phyloP scores from a whole-genome alignment of 768 basidiomycete species.

The Grammothele lineata region DNA sequence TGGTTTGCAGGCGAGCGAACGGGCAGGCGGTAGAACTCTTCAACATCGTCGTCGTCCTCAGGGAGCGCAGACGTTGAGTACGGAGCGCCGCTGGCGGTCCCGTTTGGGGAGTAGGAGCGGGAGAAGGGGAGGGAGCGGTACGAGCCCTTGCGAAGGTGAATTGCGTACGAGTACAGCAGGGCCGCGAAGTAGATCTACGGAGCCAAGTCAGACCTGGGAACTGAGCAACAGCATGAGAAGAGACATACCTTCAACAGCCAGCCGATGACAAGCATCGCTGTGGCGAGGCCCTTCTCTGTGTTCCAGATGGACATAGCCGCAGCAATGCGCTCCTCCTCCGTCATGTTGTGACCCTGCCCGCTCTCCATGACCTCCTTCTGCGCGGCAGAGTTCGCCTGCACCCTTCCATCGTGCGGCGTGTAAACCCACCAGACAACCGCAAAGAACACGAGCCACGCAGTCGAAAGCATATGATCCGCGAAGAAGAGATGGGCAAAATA shows the following conservation, averaged over 20 bases:
- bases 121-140: slow-evolving; percentile 74
- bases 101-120: slow-evolving; percentile 16
- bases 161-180: slow-evolving; percentile 88
- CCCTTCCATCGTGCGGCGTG: slow-evolving; percentile 86
- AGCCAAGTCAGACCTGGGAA: not conserved
- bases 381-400: slow-evolving; percentile 77
- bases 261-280: slow-evolving; percentile 69
- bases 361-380: slow-evolving; percentile 80
- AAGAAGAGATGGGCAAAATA: slow-evolving; percentile 92
- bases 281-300: slow-evolving; percentile 81
- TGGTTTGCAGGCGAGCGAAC: slow-evolving; percentile 32
- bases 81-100: slow-evolving; percentile 10
- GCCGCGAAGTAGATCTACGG: slow-evolving; percentile 85
- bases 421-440: slow-evolving; percentile 88
- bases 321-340: slow-evolving; percentile 57
- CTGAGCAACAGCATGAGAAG: no score
- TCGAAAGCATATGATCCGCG: slow-evolving; percentile 86
- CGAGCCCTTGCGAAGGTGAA: slow-evolving; percentile 87
- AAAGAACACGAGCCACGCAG: slow-evolving; percentile 91
- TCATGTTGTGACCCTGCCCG: slow-evolving; percentile 47
- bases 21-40: slow-evolving; percentile 67
- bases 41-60: slow-evolving; percentile 57
- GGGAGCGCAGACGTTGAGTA: slow-evolving; percentile 21
- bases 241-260: slow-evolving; percentile 83
- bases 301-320: slow-evolving; percentile 87